Evolutionary conservation across 208 protist genomes (phyloP), one percentile per base, ranked within the genome.

Genomic region (Leishmania major): DNA sequence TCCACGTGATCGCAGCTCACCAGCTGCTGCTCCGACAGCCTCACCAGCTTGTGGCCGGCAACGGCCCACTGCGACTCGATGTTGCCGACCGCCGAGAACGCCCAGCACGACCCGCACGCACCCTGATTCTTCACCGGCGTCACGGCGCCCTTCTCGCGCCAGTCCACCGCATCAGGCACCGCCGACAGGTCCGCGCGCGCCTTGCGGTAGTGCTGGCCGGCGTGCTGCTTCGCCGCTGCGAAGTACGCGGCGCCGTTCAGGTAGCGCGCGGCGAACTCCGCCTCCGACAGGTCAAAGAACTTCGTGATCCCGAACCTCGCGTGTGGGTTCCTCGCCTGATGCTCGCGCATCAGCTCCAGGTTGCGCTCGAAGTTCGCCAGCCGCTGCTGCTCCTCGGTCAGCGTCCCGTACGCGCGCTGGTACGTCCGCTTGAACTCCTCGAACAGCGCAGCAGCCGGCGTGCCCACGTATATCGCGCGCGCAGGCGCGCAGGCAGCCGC

Each of bases 41-140:
- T 59, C 64, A 84, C 82, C 62, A 98, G 88, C 28, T 77, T 37
- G 75, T 96, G 40, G 60, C 88, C 90, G n/a, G 89, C 84, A 45
- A 96, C 69, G 69, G 78, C 59, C 87, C 88, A 94, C 77, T 94
- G 90, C 15, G 87, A 79, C 83, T 96, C 92, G 45, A 96, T 94
- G 84, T 88, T 92, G 59, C 91, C 92, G 31, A 90, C 85, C 25
- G 92, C 73, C 11, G 93, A 96, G 91, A 99, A 99, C 47, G 98
- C 82, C 98, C 98, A 99, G 92, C 98, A 99, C 6, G 93, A 97
- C 77, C 98, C 98, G 87, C 98, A 99, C 49, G 75, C 71, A 57
- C 94, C 96, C 91, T 99, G 98, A 86, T 99, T 92, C 91, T 99
- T 99, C 53, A 99, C 97, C 17, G 80, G 84, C 7, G 95, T 97